Base-by-base conservation (phyloP, 306 rosid genomes). In the Castanea mollissima region DNA sequence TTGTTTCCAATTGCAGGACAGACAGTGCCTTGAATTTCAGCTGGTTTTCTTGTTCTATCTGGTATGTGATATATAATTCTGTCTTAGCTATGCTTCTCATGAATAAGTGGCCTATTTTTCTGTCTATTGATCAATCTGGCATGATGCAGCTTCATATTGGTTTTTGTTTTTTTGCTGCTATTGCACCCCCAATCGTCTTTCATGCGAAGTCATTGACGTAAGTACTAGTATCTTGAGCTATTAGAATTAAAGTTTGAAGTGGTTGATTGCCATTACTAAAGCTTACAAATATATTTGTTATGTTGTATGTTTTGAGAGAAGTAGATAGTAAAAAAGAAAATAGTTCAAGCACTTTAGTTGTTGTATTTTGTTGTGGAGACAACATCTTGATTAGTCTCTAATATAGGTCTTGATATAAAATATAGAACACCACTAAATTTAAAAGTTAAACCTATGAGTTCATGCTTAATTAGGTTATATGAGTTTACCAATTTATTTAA, bases 111-210 rank as follows among this genome's bases (percentile, higher is more conserved):
- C 76, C 55, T 82, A 64, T 68, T 82, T 44, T 55, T 80, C 64
- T 65, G 31, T 84, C 65, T 32, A 67, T 78, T 84, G 76, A 88
- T 60, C 78, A 74, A 60, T 78, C 80, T 85, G 77, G 21, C 23
- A 77, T 80, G 34, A 31, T 87, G 84, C 97, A 95, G 99, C 72
- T 95, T 65, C 99, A 95, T 72, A 88, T 95, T 63, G 92, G 63
- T 67, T 95, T 95, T 90, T 95, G 98, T 81, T 82, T 95, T 74
- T 80, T 93, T 71, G 99, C 99, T 78, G 97, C 99, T 8, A 95
- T 95, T 79, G 99, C 99, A 2, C 99, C 99, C 70, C 99, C 98
- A 9, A 54, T 95, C 80, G 99, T 95, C 87, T 95, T 95, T 73
- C 97, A 91, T 65, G 99, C 98, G 68, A 87, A 80, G 83, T 95